A percentile compares a stretch with the other conserved stretches of the same genome.
phyloP scores from a whole-genome alignment of 1,139 yeast genomes.

The Geotrichum aggregatum region DNA sequence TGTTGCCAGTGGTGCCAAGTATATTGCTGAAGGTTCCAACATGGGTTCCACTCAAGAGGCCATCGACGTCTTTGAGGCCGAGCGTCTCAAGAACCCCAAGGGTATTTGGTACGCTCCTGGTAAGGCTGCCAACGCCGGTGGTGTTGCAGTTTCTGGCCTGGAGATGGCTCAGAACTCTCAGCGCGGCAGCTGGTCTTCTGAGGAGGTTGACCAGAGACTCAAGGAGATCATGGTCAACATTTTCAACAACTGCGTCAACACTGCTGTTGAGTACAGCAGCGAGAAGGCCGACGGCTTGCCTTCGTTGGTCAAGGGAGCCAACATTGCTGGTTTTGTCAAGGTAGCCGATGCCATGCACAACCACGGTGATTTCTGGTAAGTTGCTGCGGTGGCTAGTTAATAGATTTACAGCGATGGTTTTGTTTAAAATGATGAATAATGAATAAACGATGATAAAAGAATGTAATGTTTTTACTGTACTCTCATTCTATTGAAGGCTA shows the following conservation, averaged over 20 bases:
- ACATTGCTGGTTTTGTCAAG: conserved; percentile 97
- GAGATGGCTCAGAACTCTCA: conserved; percentile 99
- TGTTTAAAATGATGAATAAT: background rate
- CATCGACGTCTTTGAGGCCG: conserved; percentile 86
- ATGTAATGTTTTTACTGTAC: background rate
- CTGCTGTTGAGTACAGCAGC: conserved; percentile 75
- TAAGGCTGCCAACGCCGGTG: conserved; percentile 99
- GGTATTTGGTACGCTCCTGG: conserved; percentile 98
- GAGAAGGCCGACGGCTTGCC: conserved; percentile 69
- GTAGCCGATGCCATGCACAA: conserved; percentile 97
- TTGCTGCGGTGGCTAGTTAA: too few species aligned
- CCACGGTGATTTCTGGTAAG: conserved; percentile 76
- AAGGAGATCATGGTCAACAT: conserved; percentile 90
- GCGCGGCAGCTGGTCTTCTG: conserved; percentile 81
- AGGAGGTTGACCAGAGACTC: conserved; percentile 82
- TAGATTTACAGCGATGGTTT: too few species aligned
- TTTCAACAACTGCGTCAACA: conserved; percentile 87
- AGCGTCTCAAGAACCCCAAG: conserved; percentile 54
- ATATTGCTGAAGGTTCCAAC: conserved; percentile 97
- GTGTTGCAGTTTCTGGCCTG: conserved; percentile 97
- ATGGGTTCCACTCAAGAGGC: conserved; percentile 99
- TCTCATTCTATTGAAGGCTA: background rate
- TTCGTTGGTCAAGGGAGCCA: conserved; percentile 95
- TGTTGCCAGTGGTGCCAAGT: conserved; percentile 86
- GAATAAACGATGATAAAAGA: background rate